Conservation (phyloP, 306 rosid species). For the Citrullus amarus region DNA sequence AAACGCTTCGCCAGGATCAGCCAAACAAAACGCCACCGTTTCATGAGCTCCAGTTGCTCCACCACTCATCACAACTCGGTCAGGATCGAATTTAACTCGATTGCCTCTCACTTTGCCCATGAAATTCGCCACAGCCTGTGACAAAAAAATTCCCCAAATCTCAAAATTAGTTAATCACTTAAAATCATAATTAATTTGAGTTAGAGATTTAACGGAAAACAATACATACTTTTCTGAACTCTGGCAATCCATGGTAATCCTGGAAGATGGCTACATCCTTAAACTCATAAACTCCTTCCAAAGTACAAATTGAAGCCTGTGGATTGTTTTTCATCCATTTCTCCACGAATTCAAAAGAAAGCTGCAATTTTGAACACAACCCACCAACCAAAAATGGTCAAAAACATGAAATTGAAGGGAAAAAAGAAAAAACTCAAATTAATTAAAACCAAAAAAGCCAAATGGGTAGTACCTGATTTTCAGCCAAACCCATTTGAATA, state of each 20-base stretch:
- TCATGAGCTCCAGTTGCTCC: slow-evolving; percentile 93
- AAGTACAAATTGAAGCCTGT: slow-evolving; percentile 64
- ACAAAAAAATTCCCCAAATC: no score
- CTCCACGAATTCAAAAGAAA: slow-evolving; percentile 41
- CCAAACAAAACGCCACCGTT: slow-evolving; percentile 63
- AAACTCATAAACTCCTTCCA: slow-evolving; percentile 45
- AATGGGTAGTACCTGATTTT: slow-evolving; percentile 45
- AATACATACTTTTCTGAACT: slow-evolving; percentile 52
- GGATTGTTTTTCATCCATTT: slow-evolving; percentile 51
- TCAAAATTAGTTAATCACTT: not conserved
- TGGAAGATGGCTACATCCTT: slow-evolving; percentile 52
- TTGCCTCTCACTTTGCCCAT: slow-evolving; percentile 64
- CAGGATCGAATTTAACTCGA: slow-evolving; percentile 50
- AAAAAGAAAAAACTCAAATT: not conserved
- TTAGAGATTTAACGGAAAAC: not conserved
- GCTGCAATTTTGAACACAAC: slow-evolving; percentile 23
- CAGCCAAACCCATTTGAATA: slow-evolving; percentile 90
- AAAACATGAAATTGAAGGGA: not conserved
- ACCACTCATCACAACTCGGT: slow-evolving; percentile 79
- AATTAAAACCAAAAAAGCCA: no score
- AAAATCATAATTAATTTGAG: not conserved
- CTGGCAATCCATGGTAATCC: slow-evolving; percentile 73
- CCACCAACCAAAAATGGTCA: not conserved
- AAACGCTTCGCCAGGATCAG: slow-evolving; percentile 72
- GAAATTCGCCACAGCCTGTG: slow-evolving; percentile 73